phyloP scores from a whole-genome alignment of 2,329 filamentous ascomycete genomes.

The Cucurbitaria berberidis region DNA sequence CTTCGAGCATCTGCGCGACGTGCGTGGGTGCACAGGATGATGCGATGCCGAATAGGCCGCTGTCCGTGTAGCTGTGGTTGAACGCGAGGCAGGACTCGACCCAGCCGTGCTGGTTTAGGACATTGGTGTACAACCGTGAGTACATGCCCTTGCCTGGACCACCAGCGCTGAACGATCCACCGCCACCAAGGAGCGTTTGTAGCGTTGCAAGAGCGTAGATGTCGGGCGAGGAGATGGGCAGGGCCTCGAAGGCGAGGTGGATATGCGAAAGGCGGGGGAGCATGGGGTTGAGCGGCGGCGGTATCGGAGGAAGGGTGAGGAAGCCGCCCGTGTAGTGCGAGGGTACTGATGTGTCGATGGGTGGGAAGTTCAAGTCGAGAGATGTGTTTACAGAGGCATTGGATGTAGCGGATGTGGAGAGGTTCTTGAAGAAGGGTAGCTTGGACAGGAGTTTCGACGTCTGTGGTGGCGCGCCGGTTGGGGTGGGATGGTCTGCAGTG shows the following conservation, averaged over 20 bases:
- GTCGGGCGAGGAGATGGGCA: slow-evolving; percentile 87
- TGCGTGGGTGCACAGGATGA: slow-evolving; percentile 81
- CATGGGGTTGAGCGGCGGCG: slow-evolving; percentile 77
- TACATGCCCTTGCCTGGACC: slow-evolving; percentile 99
- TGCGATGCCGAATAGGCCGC: slow-evolving; percentile 91
- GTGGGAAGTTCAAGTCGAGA: slow-evolving; percentile 55
- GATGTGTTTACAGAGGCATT: slow-evolving; percentile 61
- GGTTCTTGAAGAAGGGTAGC: slow-evolving; percentile 87
- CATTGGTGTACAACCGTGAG: slow-evolving; percentile 94
- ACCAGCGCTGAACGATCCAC: slow-evolving; percentile 94
- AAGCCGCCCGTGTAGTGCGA: slow-evolving; percentile 94
- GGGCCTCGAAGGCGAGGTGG: slow-evolving; percentile 92
- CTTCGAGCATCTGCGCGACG: slow-evolving; percentile 84
- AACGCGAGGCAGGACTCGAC: slow-evolving; percentile 95
- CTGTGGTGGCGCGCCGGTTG: slow-evolving; percentile 52
- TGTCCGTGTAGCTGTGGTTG: slow-evolving; percentile 97
- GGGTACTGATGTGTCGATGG: slow-evolving; percentile 65
- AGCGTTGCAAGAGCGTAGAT: slow-evolving; percentile 96
- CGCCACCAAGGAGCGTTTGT: slow-evolving; percentile 93
- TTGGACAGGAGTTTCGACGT: slow-evolving; percentile 76
- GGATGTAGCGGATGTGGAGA: slow-evolving; percentile 74
- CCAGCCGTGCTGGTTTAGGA: slow-evolving; percentile 97
- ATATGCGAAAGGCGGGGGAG: slow-evolving; percentile 87
- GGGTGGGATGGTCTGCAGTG: slow-evolving; percentile 44
- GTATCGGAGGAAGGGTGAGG: slow-evolving; percentile 80